Conservation (phyloP, 371 early-diverging fungal species). For the Furculomyces boomerangus region DNA sequence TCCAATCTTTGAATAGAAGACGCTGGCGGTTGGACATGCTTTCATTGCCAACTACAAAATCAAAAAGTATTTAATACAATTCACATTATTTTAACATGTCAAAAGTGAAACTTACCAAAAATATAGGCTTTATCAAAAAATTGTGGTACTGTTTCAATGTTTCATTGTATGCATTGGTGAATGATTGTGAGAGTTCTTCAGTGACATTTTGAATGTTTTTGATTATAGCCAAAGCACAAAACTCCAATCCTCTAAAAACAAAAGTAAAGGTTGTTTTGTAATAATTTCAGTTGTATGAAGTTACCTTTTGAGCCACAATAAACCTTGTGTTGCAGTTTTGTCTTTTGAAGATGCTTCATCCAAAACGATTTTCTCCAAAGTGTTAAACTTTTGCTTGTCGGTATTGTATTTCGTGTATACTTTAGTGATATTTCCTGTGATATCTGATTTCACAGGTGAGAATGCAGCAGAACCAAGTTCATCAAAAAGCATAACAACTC, state of each 20-base stretch:
- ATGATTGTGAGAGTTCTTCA: slow-evolving; percentile 68
- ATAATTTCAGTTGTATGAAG: background rate
- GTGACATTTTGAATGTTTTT: slow-evolving; percentile 40
- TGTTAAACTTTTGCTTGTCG: slow-evolving; percentile 42
- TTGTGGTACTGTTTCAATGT: slow-evolving; percentile 67
- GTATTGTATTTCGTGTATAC: slow-evolving; percentile 44
- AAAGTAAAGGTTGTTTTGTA: background rate
- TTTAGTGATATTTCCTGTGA: slow-evolving; percentile 79
- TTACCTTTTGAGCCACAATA: slow-evolving; percentile 84
- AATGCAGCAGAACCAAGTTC: slow-evolving; percentile 56
- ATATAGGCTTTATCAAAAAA: slow-evolving; percentile 64
- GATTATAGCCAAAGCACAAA: slow-evolving; percentile 60
- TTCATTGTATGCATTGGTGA: slow-evolving; percentile 59
- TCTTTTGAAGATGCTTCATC: slow-evolving; percentile 57
- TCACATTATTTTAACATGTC: background rate
- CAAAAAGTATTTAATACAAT: slow-evolving; percentile 16
- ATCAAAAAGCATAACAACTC: slow-evolving; percentile 40
- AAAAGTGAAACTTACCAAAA: slow-evolving; percentile 33
- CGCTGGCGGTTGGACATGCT: slow-evolving; percentile 74
- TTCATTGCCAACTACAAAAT: slow-evolving; percentile 55
- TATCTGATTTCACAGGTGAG: slow-evolving; percentile 64
- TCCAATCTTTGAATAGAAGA: slow-evolving; percentile 73
- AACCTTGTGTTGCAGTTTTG: slow-evolving; percentile 68
- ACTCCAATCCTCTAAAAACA: slow-evolving; percentile 56
- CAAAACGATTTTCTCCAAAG: slow-evolving; percentile 61